A percentile compares a stretch with the other conserved stretches of the same genome.
Conservation (phyloP, 2,329 filamentous ascomycete genomes). For the Gaeumannomyces sp. region DNA sequence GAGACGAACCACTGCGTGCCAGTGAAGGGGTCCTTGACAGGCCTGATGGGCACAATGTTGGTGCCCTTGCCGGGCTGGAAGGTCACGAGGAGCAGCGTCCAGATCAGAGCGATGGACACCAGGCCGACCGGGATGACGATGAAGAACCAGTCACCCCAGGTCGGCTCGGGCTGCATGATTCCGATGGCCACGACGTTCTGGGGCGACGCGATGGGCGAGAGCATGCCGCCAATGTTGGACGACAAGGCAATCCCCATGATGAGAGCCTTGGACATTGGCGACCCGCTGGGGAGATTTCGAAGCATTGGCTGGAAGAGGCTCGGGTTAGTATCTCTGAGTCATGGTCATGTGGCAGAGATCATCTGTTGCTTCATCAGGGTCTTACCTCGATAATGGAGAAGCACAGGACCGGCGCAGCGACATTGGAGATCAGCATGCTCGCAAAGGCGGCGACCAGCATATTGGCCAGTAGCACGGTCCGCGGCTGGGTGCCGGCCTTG, state of each 20-base stretch:
- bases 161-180: slow-evolving; percentile 87
- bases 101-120: slow-evolving; percentile 81
- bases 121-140: slow-evolving; percentile 88
- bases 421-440: slow-evolving; percentile 99
- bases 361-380: slow-evolving; percentile 7
- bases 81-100: slow-evolving; percentile 75
- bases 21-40: slow-evolving; percentile 81
- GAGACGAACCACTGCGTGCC: slow-evolving; percentile 92
- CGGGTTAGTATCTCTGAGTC: slow-evolving; percentile 3
- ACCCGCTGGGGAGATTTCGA: slow-evolving; percentile 83
- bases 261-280: slow-evolving; percentile 88
- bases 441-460: slow-evolving; percentile 98
- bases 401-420: slow-evolving; percentile 92
- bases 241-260: slow-evolving; percentile 93
- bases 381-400: slow-evolving; percentile 90
- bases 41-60: slow-evolving; percentile 84
- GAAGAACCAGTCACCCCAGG: slow-evolving; percentile 97
- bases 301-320: slow-evolving; percentile 64
- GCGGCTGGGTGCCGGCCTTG: slow-evolving; percentile 87
- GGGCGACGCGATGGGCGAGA: slow-evolving; percentile 93
- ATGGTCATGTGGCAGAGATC: not conserved
- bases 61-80: slow-evolving; percentile 83
- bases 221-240: slow-evolving; percentile 92
- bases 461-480: slow-evolving; percentile 87
- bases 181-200: slow-evolving; percentile 96